Conservation (phyloP, 805 yeast genomes). For the Saturnispora quitensis region DNA sequence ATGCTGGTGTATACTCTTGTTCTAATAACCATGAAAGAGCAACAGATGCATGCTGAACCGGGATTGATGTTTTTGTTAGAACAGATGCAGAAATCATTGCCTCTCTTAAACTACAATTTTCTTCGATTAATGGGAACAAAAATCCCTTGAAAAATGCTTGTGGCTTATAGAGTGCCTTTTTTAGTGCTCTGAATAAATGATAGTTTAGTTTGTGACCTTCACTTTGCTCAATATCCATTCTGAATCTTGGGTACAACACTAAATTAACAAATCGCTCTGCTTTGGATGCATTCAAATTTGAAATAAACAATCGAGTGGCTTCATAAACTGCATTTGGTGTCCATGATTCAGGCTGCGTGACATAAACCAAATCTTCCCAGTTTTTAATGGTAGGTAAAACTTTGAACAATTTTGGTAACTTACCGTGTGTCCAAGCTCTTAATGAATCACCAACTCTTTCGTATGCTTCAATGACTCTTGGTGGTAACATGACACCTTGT, state of each 20-base stretch:
- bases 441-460: constrained; percentile 83
- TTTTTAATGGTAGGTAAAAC: constrained; percentile 86
- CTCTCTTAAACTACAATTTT: constrained; percentile 85
- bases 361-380: constrained; percentile 93
- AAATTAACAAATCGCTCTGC: constrained; percentile 73
- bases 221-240: constrained; percentile 59
- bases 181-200: constrained; percentile 84
- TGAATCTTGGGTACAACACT: constrained; percentile 63
- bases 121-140: constrained; percentile 79
- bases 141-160: constrained; percentile 97
- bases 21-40: constrained; percentile 81
- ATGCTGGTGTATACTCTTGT: constrained; percentile 78
- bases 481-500: constrained; percentile 84
- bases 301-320: constrained; percentile 89
- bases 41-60: constrained; percentile 92
- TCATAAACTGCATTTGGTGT: constrained; percentile 91
- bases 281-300: constrained; percentile 78
- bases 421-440: constrained; percentile 88
- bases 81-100: constrained; percentile 94
- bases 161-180: constrained; percentile 91
- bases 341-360: constrained; percentile 90
- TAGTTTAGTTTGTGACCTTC: constrained; percentile 79
- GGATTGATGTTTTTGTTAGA: constrained; percentile 79
- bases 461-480: constrained; percentile 92
- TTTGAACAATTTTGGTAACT: constrained; percentile 91